Conservation (phyloP, 2,329 filamentous ascomycete species). For the Fusarium pseudograminearum region DNA sequence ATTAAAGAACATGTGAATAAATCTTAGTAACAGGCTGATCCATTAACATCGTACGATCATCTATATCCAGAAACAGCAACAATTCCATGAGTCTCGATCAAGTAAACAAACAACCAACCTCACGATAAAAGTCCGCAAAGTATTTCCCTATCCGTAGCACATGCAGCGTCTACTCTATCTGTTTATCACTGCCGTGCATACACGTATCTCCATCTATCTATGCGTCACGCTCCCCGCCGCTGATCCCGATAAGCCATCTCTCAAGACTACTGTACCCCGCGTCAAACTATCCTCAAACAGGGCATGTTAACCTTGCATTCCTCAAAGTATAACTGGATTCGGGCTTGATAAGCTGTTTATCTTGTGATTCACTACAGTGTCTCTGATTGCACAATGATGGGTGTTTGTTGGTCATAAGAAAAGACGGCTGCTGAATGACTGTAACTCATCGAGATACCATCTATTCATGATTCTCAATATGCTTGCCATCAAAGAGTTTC, state of each 20-base stretch:
- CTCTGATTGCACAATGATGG: not conserved
- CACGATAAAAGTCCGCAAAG: constrained; percentile 19
- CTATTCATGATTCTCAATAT: constrained; percentile 11
- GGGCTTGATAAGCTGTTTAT: constrained; percentile 25
- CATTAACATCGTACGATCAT: not conserved
- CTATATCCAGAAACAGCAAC: not conserved
- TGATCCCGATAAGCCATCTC: constrained; percentile 33
- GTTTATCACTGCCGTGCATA: constrained; percentile 4
- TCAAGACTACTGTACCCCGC: constrained; percentile 31
- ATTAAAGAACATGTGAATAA: not conserved
- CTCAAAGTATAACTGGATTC: constrained; percentile 33
- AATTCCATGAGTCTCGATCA: not conserved
- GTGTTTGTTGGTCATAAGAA: constrained; percentile 26
- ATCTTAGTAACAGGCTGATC: too few species aligned
- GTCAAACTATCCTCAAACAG: constrained; percentile 29
- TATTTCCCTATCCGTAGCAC: constrained; percentile 19
- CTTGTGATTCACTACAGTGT: not conserved
- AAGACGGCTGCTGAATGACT: constrained; percentile 18
- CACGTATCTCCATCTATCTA: not conserved
- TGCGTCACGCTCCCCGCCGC: constrained; percentile 22
- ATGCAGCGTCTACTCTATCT: constrained; percentile 1
- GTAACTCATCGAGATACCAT: not conserved
- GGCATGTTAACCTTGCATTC: constrained; percentile 35
- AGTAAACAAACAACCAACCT: not conserved
- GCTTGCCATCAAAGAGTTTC: constrained; percentile 27